Conservation (phyloP, 1,139 yeast species). For the Taphrina flavorubra region DNA sequence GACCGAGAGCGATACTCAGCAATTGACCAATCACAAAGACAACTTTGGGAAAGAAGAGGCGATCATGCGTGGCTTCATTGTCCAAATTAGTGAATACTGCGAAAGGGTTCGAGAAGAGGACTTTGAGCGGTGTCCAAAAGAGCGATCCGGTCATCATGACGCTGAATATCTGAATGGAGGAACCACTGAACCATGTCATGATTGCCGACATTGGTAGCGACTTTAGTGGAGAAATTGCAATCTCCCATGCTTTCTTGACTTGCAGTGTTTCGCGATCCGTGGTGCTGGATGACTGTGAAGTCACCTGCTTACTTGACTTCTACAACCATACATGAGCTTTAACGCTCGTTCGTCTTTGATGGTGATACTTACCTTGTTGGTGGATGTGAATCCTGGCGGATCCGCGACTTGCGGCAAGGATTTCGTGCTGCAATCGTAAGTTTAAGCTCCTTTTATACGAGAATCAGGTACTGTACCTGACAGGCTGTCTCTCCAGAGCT, state of each 20-base stretch:
- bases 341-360: background rate
- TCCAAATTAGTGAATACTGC: slow-evolving; percentile 53
- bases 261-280: slow-evolving; percentile 44
- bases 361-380: background rate
- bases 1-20: slow-evolving; percentile 72
- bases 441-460: background rate
- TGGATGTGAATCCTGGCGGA: slow-evolving; percentile 35
- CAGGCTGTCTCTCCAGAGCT: slow-evolving; percentile 17
- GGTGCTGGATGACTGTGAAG: background rate
- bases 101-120: slow-evolving; percentile 64
- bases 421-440: slow-evolving; percentile 10
- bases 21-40: slow-evolving; percentile 66
- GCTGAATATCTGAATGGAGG: slow-evolving; percentile 85
- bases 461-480: background rate
- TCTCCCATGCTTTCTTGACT: slow-evolving; percentile 74
- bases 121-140: slow-evolving; percentile 73
- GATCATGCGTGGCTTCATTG: slow-evolving; percentile 49
- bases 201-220: slow-evolving; percentile 83
- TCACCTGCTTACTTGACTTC: slow-evolving; percentile 10
- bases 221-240: slow-evolving; percentile 83
- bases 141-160: slow-evolving; percentile 89
- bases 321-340: background rate
- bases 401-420: slow-evolving; percentile 20
- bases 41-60: slow-evolving; percentile 58
- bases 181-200: slow-evolving; percentile 95